Base-by-base conservation (phyloP, 2,329 filamentous ascomycete species). In the Beauveria varroae region DNA sequence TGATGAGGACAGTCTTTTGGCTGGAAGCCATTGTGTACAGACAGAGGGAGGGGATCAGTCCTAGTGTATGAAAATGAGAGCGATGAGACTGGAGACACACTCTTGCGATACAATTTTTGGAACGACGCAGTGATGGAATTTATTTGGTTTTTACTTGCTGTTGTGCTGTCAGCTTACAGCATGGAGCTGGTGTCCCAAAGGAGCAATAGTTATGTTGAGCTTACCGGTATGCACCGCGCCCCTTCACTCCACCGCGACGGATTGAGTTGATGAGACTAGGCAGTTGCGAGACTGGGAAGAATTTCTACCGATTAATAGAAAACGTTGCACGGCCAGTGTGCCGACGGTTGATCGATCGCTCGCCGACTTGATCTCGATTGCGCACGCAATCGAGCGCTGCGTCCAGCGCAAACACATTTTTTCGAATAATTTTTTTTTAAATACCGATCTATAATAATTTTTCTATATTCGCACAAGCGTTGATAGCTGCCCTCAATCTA, bases 1-100 rank as follows among this genome's bases (percentile, higher is more conserved):
- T 56, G 26, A 56, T 46, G 53, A 56, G 53, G 41, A 56, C 53
- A 14, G 41, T 56, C 52, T 55, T 55, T 44, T 56, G 46, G 41
- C 53, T 28, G 18, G 53, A 47, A 37, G 41, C 26, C 53, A 56
- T 56, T 34, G 5, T 37, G 26, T 24, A 16, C n/a, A 44, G n/a
- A n/a, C n/a, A n/a, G n/a, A n/a, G n/a, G 22, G 3, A 24, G 34
- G 2, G 4, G 20, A 26, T 5, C 18, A 28, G 5, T n/a, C 3
- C 37, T 9, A 10, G 4, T 20, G 30, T 3, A 55, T 30, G 14
- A 12, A 22, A 14, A 47, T 24, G 2, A 26, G 12, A 20, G 4
- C 5, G 3, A 22, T 12, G 4, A 34, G 16, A n/a, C 18, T 4
- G 14, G 4, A 26, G 14, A 12, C 5, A 34, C 30, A 14, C 12